Percentiles rank a stretch among this genome's conserved stretches.
Conservation (phyloP, 108 stramenopile genomes). For the Parietichytrium sp. region DNA sequence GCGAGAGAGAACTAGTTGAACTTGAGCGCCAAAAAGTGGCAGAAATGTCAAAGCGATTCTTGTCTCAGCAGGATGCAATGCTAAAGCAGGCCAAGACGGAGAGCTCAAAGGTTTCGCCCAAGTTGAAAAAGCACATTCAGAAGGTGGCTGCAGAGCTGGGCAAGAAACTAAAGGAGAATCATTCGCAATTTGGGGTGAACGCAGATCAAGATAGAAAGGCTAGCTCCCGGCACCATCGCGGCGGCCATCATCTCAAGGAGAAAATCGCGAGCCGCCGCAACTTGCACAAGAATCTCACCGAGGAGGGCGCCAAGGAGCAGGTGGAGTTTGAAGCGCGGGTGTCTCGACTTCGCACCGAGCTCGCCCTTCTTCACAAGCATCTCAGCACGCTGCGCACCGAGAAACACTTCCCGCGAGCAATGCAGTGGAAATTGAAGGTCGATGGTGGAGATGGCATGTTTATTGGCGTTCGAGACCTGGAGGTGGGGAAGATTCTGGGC, state of each 20-base stretch:
- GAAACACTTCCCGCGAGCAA: conserved; percentile 2
- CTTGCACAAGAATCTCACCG: neutral
- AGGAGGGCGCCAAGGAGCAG: too few species aligned
- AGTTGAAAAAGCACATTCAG: neutral
- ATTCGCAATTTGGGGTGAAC: too few species aligned
- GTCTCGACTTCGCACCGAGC: neutral
- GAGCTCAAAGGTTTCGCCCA: neutral
- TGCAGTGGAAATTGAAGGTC: conserved; percentile 34
- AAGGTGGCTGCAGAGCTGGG: neutral
- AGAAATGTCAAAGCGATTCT: neutral
- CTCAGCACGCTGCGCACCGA: neutral
- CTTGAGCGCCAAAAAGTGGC: neutral
- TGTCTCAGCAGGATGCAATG: neutral
- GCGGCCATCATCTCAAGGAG: neutral
- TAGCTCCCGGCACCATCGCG: neutral
- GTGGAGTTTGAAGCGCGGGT: neutral
- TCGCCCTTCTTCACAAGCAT: neutral
- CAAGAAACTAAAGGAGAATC: neutral
- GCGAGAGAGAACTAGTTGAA: too few species aligned
- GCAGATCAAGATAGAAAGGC: too few species aligned
- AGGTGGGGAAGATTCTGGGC: neutral
- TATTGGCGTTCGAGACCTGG: conserved; percentile 12
- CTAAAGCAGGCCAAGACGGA: neutral
- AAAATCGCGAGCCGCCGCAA: neutral
- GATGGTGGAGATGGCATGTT: conserved; percentile 19